phyloP scores from a whole-genome alignment of 148 eudicot species.

The Rhododendron molle region DNA sequence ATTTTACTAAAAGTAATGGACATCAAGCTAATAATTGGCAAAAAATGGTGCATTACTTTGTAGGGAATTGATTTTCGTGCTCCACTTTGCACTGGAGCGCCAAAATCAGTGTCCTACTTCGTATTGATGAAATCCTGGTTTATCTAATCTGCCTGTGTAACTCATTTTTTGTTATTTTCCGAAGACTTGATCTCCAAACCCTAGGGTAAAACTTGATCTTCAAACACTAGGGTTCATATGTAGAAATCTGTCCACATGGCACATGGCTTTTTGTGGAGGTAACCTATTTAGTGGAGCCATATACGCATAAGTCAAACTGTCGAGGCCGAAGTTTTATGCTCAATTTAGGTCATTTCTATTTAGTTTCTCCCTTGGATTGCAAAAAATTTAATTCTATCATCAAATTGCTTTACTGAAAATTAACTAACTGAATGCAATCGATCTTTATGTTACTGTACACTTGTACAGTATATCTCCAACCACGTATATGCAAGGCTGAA shows the following conservation, averaged over 20 bases:
- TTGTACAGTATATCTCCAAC: background rate
- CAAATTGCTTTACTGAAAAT: background rate
- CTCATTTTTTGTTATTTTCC: background rate
- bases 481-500: too few relatives aligned
- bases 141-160: background rate
- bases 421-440: background rate
- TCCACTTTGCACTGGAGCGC: too few relatives aligned
- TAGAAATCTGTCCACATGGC: background rate
- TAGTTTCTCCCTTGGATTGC: background rate
- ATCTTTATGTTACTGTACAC: background rate
- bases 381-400: background rate
- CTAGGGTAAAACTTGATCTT: background rate
- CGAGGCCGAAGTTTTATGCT: background rate
- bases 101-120: too few relatives aligned
- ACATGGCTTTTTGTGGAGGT: background rate
- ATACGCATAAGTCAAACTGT: background rate
- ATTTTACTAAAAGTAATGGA: background rate
- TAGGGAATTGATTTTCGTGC: too few relatives aligned
- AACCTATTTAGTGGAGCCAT: background rate
- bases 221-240: background rate
- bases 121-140: background rate
- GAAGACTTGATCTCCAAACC: background rate
- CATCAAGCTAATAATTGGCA: background rate
- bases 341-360: background rate
- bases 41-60: background rate